These are phyloP conservation scores for Sporopachydermia cereana DNA, from an alignment of 1,139 yeast genomes.

Conservation along the genomic window DNA sequence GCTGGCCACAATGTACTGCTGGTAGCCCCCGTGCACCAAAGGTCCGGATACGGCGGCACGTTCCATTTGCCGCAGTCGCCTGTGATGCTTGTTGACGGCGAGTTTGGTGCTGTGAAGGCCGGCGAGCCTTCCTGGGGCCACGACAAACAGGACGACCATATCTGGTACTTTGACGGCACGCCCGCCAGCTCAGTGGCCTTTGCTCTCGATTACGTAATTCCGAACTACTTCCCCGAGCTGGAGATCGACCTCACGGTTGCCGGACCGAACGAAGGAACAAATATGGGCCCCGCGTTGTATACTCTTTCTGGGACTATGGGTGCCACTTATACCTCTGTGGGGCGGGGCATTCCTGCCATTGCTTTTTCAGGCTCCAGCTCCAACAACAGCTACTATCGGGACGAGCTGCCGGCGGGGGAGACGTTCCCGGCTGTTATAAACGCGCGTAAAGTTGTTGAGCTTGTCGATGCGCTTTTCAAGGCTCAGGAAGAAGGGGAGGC, in stretches of 20 bases:
- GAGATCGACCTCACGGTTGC: slow-evolving; percentile 30
- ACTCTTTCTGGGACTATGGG: slow-evolving; percentile 35
- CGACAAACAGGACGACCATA: slow-evolving; percentile 26
- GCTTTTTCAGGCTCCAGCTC: slow-evolving; percentile 29
- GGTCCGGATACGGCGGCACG: slow-evolving; percentile 48
- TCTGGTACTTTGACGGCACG: slow-evolving; percentile 37
- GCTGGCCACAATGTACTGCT: slow-evolving; percentile 44
- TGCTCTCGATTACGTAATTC: slow-evolving; percentile 31
- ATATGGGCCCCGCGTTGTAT: slow-evolving; percentile 27
- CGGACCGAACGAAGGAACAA: slow-evolving; percentile 35
- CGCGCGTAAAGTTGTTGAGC: slow-evolving; percentile 28
- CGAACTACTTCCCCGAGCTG: slow-evolving; percentile 24
- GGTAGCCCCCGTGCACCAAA: slow-evolving; percentile 46
- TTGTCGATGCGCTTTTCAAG: slow-evolving; percentile 29
- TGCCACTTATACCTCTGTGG: slow-evolving; percentile 29
- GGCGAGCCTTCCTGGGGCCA: slow-evolving; percentile 36
- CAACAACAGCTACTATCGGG: slow-evolving; percentile 34
- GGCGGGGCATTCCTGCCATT: slow-evolving; percentile 32
- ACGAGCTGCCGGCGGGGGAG: slow-evolving; percentile 19
- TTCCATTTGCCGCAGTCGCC: slow-evolving; percentile 25
- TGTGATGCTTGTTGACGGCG: slow-evolving; percentile 22
- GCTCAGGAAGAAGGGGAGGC: slow-evolving; percentile 22
- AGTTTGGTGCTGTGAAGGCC: slow-evolving; percentile 26
- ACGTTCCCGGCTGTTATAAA: slow-evolving; percentile 31
- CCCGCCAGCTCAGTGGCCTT: slow-evolving; percentile 34